These are phyloP conservation scores for Globisporangium lucens DNA, from an alignment of 352 stramenopile species.

Conservation along the genomic window DNA sequence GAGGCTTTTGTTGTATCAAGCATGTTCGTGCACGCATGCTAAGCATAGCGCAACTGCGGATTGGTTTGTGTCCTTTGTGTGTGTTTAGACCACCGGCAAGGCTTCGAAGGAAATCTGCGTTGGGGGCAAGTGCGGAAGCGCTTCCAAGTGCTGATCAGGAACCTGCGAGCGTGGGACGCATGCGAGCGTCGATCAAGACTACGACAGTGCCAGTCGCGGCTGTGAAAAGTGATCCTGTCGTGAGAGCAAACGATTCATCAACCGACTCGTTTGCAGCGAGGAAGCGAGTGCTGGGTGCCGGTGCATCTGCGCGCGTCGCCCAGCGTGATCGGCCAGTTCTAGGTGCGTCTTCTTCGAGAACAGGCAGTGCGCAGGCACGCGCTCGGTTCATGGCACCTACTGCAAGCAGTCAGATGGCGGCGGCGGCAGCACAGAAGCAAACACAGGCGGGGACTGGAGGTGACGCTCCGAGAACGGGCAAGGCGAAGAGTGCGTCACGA, in stretches of 20 bases:
- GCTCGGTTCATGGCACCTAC: slow-evolving; percentile 18
- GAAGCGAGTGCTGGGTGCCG: background rate
- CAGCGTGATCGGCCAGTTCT: background rate
- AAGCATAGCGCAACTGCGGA: background rate
- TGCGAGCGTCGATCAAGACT: slow-evolving; percentile 14
- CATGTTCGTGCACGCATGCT: background rate
- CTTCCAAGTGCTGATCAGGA: background rate
- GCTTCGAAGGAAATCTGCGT: slow-evolving; percentile 1
- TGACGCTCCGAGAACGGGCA: background rate
- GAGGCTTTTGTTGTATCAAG: background rate
- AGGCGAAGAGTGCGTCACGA: background rate
- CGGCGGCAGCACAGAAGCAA: slow-evolving; percentile 5
- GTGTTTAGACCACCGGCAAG: slow-evolving; percentile 2
- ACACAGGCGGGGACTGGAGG: background rate
- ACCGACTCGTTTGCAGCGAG: background rate
- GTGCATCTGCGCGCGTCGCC: background rate
- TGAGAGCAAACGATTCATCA: background rate
- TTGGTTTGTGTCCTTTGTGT: background rate
- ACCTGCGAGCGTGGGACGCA: background rate
- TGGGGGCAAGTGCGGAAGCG: background rate
- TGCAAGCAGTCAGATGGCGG: slow-evolving; percentile 16
- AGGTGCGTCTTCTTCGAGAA: background rate
- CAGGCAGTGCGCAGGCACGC: background rate
- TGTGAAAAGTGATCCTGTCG: background rate
- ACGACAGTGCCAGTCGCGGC: background rate